These are phyloP conservation scores for Clarireedia sp. DNA, from an alignment of 2,329 filamentous ascomycete species.

Conservation along the genomic window DNA sequence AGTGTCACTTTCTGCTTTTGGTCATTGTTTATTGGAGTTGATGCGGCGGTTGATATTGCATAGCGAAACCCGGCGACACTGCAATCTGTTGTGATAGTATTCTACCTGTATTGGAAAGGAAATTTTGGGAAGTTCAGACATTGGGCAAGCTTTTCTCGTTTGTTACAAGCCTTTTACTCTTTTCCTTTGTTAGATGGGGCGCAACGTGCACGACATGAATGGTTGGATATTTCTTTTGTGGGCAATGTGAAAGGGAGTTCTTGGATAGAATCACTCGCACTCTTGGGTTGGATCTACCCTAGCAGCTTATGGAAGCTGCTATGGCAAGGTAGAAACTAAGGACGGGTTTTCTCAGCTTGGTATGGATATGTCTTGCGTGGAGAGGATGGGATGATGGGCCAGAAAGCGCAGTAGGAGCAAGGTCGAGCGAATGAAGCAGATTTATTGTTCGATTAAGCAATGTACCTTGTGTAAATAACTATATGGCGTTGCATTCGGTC, in stretches of 20 bases:
- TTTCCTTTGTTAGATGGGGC: slow-evolving; percentile 5
- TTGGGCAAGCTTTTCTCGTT: slow-evolving; percentile 1
- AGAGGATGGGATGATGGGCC: not conserved
- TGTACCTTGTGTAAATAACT: no score
- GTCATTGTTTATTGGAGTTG: slow-evolving; percentile 6
- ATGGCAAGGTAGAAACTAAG: not conserved
- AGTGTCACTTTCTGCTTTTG: slow-evolving; percentile 5
- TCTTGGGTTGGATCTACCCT: slow-evolving; percentile 5
- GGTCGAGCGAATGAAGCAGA: not conserved
- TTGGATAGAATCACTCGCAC: slow-evolving; percentile 2
- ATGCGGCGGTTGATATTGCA: slow-evolving; percentile 4
- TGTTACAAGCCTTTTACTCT: slow-evolving; percentile 1
- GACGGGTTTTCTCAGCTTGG: not conserved
- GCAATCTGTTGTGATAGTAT: slow-evolving; percentile 3
- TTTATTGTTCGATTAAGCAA: not conserved
- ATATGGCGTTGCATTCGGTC: no score
- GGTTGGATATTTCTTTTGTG: slow-evolving; percentile 4
- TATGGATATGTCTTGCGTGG: slow-evolving; percentile 1
- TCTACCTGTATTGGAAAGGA: slow-evolving; percentile 9
- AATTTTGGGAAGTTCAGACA: slow-evolving; percentile 1
- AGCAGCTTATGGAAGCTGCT: slow-evolving; percentile 3
- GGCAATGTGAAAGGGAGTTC: slow-evolving; percentile 7
- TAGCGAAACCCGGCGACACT: slow-evolving; percentile 6
- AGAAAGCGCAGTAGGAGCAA: not conserved
- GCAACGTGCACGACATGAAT: slow-evolving; percentile 5